Evolutionary conservation across 768 basidiomycete genomes (phyloP).

Genomic region (Mycena rebaudengoi): DNA sequence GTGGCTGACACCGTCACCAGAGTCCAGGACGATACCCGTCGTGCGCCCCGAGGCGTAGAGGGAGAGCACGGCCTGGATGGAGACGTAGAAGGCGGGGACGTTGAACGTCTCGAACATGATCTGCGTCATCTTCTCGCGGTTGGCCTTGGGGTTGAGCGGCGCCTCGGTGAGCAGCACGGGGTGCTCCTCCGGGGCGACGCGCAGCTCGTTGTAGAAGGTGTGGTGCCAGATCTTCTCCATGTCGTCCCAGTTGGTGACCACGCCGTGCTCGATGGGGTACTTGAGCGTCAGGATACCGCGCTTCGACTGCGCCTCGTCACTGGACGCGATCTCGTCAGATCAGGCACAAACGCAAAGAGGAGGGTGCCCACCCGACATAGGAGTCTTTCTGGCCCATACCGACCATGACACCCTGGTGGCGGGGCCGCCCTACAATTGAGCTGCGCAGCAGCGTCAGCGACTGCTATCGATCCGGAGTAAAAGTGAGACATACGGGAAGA

Average conservation of each 20-base stretch:
- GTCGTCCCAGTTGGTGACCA: slow-evolving; percentile 31
- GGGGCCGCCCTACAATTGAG: slow-evolving; percentile 77
- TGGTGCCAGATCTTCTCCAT: slow-evolving; percentile 44
- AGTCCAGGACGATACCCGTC: slow-evolving; percentile 79
- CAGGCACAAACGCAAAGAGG: no score
- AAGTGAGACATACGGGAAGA: no score
- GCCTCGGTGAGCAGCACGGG: slow-evolving; percentile 77
- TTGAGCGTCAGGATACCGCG: slow-evolving; percentile 80
- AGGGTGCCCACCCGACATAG: slow-evolving; percentile 74
- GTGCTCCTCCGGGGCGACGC: slow-evolving; percentile 79
- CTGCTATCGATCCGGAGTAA: no score
- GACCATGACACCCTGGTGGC: slow-evolving; percentile 81
- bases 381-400: slow-evolving; percentile 84
- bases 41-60: slow-evolving; percentile 76
- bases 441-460: no score
- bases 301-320: slow-evolving; percentile 79
- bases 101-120: slow-evolving; percentile 86
- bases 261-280: slow-evolving; percentile 62
- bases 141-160: slow-evolving; percentile 76
- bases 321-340: no score
- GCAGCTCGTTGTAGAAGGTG: slow-evolving; percentile 81
- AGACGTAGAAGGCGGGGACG: slow-evolving; percentile 75
- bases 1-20: slow-evolving; percentile 79
- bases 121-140: slow-evolving; percentile 78
- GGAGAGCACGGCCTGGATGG: slow-evolving; percentile 76